Evolutionary conservation across 371 early-diverging fungal genomes (phyloP).

Genomic region (Cladochytrium tenue): DNA sequence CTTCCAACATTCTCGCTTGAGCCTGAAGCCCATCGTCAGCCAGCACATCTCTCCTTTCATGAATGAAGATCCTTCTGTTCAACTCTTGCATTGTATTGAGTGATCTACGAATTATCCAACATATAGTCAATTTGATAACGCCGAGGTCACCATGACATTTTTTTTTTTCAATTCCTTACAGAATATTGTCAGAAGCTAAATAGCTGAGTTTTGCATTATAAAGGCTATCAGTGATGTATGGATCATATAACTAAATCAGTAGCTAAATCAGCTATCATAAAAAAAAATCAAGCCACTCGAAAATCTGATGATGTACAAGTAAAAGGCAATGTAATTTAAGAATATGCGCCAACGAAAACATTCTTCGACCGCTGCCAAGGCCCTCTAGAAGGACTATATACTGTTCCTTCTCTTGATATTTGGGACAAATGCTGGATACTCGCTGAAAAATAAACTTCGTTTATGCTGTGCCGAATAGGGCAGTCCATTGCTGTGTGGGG

Average conservation of each 20-base stretch:
- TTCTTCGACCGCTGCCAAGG: constrained; percentile 39
- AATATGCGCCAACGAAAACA: constrained; percentile 39
- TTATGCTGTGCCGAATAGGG: no score
- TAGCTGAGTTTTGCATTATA: constrained; percentile 27
- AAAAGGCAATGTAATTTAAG: constrained; percentile 42
- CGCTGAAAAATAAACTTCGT: no score
- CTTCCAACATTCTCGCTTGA: background rate
- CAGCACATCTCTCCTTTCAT: constrained; percentile 1
- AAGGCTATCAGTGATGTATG: constrained; percentile 33
- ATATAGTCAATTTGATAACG: no score
- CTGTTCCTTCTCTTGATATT: constrained; percentile 17
- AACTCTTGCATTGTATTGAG: constrained; percentile 34
- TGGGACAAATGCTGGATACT: constrained; percentile 49
- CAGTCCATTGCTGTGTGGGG: no score
- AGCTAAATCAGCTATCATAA: constrained; percentile 21
- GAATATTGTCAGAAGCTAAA: constrained; percentile 31
- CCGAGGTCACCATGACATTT: no score
- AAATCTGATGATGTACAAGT: constrained; percentile 42
- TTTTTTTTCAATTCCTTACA: constrained; percentile 30
- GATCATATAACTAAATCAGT: no score
- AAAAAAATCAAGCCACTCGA: constrained; percentile 11
- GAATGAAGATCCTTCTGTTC: constrained; percentile 42
- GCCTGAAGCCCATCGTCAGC: background rate
- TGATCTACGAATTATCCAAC: no score
- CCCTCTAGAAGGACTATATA: constrained; percentile 36